Conservation (phyloP, 2,329 filamentous ascomycete species). For the Plenodomus tracheiphilus region DNA sequence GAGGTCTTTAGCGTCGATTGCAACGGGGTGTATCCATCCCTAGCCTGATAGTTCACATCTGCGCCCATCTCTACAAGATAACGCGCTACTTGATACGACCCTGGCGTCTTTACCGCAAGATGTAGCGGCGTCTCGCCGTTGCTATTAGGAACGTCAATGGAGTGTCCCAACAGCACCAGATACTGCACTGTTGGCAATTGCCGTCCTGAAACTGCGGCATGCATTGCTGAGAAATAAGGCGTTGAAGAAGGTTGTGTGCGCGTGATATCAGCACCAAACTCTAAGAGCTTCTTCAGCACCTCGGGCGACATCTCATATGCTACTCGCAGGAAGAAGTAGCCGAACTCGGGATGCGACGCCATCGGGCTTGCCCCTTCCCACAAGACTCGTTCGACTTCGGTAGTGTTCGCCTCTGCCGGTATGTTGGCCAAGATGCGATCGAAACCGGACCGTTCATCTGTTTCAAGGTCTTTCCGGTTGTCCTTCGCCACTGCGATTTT, state of each 20-base stretch:
- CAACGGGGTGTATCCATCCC: constrained; percentile 27
- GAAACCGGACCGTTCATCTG: constrained; percentile 28
- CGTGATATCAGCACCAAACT: constrained; percentile 37
- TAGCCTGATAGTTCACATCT: constrained; percentile 33
- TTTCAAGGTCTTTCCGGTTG: constrained; percentile 28
- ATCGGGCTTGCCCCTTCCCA: constrained; percentile 39
- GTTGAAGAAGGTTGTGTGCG: constrained; percentile 14
- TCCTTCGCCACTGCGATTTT: constrained; percentile 33
- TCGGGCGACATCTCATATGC: constrained; percentile 30
- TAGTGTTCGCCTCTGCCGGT: constrained; percentile 21
- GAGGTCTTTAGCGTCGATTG: constrained; percentile 23
- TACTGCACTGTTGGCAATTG: constrained; percentile 32
- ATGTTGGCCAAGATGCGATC: constrained; percentile 37
- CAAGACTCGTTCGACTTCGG: constrained; percentile 33
- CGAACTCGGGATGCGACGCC: constrained; percentile 33
- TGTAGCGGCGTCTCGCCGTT: constrained; percentile 38
- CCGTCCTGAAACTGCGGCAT: constrained; percentile 32
- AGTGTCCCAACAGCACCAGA: constrained; percentile 28
- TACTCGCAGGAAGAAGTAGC: constrained; percentile 33
- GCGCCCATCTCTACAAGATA: constrained; percentile 35
- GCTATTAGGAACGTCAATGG: constrained; percentile 29
- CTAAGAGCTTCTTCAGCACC: constrained; percentile 27
- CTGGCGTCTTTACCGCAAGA: constrained; percentile 32
- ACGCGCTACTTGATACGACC: constrained; percentile 29
- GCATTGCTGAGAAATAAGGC: constrained; percentile 29